Evolutionary conservation across 2,329 filamentous ascomycete species (phyloP).

Genomic region (Sarocladium kiliense): DNA sequence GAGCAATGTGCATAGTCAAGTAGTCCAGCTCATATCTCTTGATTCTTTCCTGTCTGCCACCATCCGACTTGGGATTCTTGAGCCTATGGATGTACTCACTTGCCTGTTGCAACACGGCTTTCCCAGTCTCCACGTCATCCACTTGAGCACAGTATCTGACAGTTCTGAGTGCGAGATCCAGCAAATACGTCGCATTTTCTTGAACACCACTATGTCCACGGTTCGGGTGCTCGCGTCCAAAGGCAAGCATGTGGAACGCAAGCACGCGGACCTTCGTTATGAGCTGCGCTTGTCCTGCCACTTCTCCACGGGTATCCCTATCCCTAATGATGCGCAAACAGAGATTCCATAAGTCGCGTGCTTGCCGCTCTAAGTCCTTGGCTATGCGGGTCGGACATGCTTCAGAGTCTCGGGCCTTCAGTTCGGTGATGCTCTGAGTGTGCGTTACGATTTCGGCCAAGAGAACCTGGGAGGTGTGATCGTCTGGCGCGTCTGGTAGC

Average conservation of each 20-base stretch:
- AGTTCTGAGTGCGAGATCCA: conserved; percentile 65
- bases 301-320: conserved; percentile 11
- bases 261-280: conserved; percentile 43
- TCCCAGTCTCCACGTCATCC: conserved; percentile 50
- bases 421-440: conserved; percentile 13
- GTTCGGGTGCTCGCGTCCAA: conserved; percentile 35
- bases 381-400: conserved; percentile 3
- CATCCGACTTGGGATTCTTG: conserved; percentile 9
- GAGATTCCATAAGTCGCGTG: conserved; percentile 62
- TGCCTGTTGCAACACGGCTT: conserved; percentile 58
- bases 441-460: conserved; percentile 23
- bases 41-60: not conserved
- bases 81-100: conserved; percentile 43
- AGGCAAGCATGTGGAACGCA: conserved; percentile 63
- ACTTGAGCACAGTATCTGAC: conserved; percentile 45
- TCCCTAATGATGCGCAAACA: conserved; percentile 46
- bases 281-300: conserved; percentile 20
- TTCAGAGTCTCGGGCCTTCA: not conserved
- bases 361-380: conserved; percentile 48
- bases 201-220: conserved; percentile 18
- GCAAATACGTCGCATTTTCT: conserved; percentile 47
- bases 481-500: not conserved
- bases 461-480: conserved; percentile 14
- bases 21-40: conserved; percentile 53
- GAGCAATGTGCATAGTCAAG: conserved; percentile 56